Evolutionary conservation across 345 rosid species (phyloP).

Genomic region (Bruguiera parviflora): DNA sequence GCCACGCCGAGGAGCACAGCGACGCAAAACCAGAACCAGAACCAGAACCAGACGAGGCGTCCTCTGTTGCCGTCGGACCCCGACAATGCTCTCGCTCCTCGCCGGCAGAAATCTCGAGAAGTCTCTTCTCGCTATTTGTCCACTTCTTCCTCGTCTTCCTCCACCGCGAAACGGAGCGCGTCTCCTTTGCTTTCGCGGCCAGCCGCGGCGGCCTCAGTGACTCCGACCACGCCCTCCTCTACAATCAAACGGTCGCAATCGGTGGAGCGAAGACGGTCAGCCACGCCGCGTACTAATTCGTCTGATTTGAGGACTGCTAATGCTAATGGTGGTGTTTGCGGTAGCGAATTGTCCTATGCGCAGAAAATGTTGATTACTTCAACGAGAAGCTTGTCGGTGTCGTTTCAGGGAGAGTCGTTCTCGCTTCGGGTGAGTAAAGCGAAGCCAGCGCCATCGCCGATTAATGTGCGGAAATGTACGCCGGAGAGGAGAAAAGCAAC

Average conservation of each 20-base stretch:
- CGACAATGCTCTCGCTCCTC: conserved; percentile 56
- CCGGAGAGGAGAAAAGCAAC: conserved; percentile 66
- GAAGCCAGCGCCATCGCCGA: conserved; percentile 58
- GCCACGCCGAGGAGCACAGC: conserved; percentile 18
- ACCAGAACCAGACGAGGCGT: conserved; percentile 37
- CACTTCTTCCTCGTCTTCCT: conserved; percentile 29
- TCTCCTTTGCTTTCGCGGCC: conserved; percentile 58
- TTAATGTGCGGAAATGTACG: conserved; percentile 52
- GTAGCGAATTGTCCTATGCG: conserved; percentile 44
- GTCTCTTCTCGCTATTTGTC: conserved; percentile 80
- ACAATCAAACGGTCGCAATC: conserved; percentile 57
- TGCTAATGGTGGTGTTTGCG: conserved; percentile 17
- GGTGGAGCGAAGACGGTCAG: conserved; percentile 58
- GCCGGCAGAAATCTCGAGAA: conserved; percentile 62
- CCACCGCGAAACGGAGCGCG: conserved; percentile 42
- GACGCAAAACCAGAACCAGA: conserved; percentile 30
- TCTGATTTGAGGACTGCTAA: conserved; percentile 36
- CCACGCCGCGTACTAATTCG: conserved; percentile 44
- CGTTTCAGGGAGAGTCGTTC: conserved; percentile 84
- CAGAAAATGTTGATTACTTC: conserved; percentile 68
- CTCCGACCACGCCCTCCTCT: conserved; percentile 31
- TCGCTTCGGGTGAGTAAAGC: conserved; percentile 69
- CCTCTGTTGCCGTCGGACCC: conserved; percentile 68
- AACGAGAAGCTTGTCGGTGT: conserved; percentile 69
- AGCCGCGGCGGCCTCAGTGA: conserved; percentile 16